Evolutionary conservation across 345 rosid species (phyloP), one percentile per base, ranked within the genome.

Genomic region (Brassica napus): DNA sequence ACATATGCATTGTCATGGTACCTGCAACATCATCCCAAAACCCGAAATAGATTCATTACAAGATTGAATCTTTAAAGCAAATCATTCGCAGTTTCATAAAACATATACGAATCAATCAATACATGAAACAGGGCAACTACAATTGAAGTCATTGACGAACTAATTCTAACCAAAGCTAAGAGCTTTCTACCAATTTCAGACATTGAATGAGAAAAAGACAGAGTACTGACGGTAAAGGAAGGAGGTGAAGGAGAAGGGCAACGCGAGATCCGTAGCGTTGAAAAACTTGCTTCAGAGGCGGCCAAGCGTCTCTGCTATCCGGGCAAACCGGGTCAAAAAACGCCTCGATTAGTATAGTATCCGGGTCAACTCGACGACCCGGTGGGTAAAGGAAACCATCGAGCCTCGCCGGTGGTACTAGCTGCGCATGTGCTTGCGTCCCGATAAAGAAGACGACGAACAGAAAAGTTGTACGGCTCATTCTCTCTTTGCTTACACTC

Each of bases 1-100:
- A 68, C 75, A 42, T 72, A 82, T 6, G 84, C 75, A 77, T 82
- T 77, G 72, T 82, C 84, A 77, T 82, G 84, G 68, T 72, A 81
- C 2, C 84, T 82, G 62, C 72, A 73, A 58, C 18, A 65, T 59
- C 66, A 65, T 59, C 66, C 70, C 72, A 65, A 32, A 68, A 74
- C 0, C 35, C 58, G 5, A 15, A 14, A 24, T 10, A 54, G 3
- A 11, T 31, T 65, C 23, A 74, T 52, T n/a, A 47, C 23, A 59
- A 59, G 44, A 60, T 6, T n/a, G 3, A 16, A 30, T 23, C 2
- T 35, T 35, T 35, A 8, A 35, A 35, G 39, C 39, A 35, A 35
- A 35, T 9, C 39, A 35, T 35, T 35, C 42, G 8, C 42, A 35
- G 8, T 35, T 35, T 35, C 42, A 35, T 35, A 9, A 35, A 35